phyloP scores from a whole-genome alignment of 208 protist species.

The Trypanosoma vivax region DNA sequence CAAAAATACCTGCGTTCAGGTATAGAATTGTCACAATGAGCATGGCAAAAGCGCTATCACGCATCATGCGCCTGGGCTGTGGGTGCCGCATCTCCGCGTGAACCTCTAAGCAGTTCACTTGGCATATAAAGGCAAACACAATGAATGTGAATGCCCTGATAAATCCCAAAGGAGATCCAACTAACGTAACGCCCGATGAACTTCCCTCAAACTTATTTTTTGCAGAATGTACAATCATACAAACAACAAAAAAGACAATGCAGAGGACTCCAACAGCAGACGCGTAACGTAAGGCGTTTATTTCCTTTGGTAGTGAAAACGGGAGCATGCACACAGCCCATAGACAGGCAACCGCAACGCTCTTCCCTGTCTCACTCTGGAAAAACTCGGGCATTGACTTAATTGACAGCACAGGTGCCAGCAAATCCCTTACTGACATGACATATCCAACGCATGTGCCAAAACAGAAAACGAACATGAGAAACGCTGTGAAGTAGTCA shows the following conservation, averaged over 20 bases:
- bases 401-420: constrained; percentile 43
- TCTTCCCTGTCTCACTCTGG: constrained; percentile 28
- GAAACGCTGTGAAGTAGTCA: constrained; percentile 63
- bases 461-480: constrained; percentile 81
- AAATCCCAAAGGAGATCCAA: constrained; percentile 29
- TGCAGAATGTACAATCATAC: constrained; percentile 58
- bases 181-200: constrained; percentile 26
- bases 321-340: constrained; percentile 71
- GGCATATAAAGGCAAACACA: constrained; percentile 75
- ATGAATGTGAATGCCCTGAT: constrained; percentile 65
- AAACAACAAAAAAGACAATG: constrained; percentile 75
- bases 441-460: constrained; percentile 76
- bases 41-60: constrained; percentile 55
- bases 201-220: constrained; percentile 32
- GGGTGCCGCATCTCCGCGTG: constrained; percentile 58
- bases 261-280: constrained; percentile 62
- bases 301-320: constrained; percentile 74
- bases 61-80: constrained; percentile 37
- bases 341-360: constrained; percentile 35
- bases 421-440: constrained; percentile 62
- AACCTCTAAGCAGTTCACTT: constrained; percentile 75
- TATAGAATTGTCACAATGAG: constrained; percentile 39
- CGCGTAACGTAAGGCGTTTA: constrained; percentile 82
- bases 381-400: constrained; percentile 29
- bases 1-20: constrained; percentile 64